Percentiles rank a stretch among this genome's conserved stretches.
These are phyloP conservation scores for Acacia crassicarpa DNA, from an alignment of 306 rosid species.

Conservation along the genomic window DNA sequence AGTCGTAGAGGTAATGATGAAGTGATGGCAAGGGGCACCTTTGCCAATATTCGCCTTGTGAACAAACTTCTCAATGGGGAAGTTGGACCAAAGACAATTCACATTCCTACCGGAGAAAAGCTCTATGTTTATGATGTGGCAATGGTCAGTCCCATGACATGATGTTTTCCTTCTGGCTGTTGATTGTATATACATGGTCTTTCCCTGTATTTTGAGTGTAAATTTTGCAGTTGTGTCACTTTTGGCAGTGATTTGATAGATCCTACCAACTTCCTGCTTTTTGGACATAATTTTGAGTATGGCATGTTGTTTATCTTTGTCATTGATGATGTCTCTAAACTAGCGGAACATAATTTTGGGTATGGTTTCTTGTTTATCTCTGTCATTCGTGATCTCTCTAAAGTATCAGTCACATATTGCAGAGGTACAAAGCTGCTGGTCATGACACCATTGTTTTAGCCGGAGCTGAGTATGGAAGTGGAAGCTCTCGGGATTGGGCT, in stretches of 20 bases:
- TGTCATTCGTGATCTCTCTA: neutral
- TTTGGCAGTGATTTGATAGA: neutral
- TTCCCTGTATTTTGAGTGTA: neutral
- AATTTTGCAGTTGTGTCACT: neutral
- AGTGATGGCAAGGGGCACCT: constrained; percentile 64
- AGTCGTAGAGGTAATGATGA: constrained; percentile 74
- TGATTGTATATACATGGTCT: neutral
- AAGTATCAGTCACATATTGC: neutral
- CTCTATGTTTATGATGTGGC: constrained; percentile 62
- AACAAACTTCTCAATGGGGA: constrained; percentile 64
- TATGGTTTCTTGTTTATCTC: neutral
- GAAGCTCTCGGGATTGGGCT: constrained; percentile 96
- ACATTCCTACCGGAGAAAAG: constrained; percentile 61
- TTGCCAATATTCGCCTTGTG: constrained; percentile 64
- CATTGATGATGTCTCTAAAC: neutral
- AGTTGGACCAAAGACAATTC: constrained; percentile 64
- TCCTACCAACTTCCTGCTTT: too few relatives aligned
- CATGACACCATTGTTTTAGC: constrained; percentile 3
- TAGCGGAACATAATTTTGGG: neutral
- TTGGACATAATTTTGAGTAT: neutral
- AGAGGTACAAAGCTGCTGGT: constrained; percentile 3
- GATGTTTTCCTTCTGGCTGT: neutral
- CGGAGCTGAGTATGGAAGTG: constrained; percentile 10
- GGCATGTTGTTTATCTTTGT: neutral
- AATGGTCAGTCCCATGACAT: constrained; percentile 28